These are phyloP conservation scores for Amauroascus verrucosus DNA, from an alignment of 2,329 filamentous ascomycete genomes.

Conservation along the genomic window DNA sequence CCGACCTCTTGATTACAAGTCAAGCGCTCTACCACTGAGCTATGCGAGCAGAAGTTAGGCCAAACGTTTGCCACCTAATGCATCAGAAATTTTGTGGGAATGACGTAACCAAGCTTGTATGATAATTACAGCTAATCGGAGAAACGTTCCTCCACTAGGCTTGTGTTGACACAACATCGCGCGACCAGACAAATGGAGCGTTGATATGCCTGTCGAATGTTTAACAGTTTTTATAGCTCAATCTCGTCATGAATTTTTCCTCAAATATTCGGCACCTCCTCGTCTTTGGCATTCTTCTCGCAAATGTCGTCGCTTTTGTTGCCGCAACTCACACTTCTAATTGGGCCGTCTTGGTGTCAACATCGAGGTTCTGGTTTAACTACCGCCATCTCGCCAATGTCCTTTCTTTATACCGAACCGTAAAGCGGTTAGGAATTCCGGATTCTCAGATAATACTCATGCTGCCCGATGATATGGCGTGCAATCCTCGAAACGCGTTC, in stretches of 20 bases:
- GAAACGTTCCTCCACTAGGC: no score
- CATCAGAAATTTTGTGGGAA: no score
- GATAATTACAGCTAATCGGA: no score
- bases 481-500: constrained; percentile 96
- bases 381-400: constrained; percentile 98
- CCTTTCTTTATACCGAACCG: constrained; percentile 91
- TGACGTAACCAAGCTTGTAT: no score
- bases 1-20: no score
- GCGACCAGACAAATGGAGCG: background rate
- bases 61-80: no score
- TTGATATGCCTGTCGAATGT: background rate
- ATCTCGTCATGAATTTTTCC: background rate
- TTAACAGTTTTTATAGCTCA: background rate
- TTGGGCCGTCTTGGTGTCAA: constrained; percentile 98
- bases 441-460: constrained; percentile 99
- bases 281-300: constrained; percentile 16
- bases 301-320: constrained; percentile 11
- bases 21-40: no score
- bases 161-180: no score
- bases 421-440: constrained; percentile 93
- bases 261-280: constrained; percentile 18
- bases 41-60: no score
- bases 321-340: constrained; percentile 71
- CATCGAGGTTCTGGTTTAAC: constrained; percentile 99
- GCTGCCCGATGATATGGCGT: constrained; percentile 99